A percentile compares a stretch with the other conserved stretches of the same genome.
These are phyloP conservation scores for Eutypella sp. DNA, from an alignment of 2,329 filamentous ascomycete genomes.

Conservation along the genomic window DNA sequence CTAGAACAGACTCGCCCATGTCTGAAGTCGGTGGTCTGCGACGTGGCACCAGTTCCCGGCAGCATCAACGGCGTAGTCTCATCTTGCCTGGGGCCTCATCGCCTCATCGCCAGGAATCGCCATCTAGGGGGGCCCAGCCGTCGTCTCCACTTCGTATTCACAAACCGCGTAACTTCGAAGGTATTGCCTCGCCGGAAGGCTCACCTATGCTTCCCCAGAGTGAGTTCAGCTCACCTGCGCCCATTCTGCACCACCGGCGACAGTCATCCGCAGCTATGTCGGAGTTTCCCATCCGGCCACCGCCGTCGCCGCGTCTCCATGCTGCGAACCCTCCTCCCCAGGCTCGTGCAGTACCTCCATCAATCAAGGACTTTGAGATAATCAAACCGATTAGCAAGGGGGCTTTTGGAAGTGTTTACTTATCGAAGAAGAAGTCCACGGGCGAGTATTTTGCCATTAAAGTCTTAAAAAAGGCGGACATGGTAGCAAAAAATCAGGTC, in stretches of 20 bases:
- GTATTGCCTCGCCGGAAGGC: constrained; percentile 75
- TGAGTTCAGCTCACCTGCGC: constrained; percentile 73
- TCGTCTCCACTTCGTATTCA: constrained; percentile 82
- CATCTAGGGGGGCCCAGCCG: constrained; percentile 67
- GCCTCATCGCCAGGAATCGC: constrained; percentile 82
- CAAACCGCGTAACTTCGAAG: constrained; percentile 70
- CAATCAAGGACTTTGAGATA: constrained; percentile 98
- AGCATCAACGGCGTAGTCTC: constrained; percentile 81
- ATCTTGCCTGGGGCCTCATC: constrained; percentile 75
- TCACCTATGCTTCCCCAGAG: constrained; percentile 82
- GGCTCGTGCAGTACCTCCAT: constrained; percentile 83
- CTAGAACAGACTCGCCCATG: constrained; percentile 82
- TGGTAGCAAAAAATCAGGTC: constrained; percentile 99
- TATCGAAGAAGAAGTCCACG: constrained; percentile 97
- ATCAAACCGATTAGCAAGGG: constrained; percentile 99
- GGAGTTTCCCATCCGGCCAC: constrained; percentile 58
- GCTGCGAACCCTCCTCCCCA: constrained; percentile 75
- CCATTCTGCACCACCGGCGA: constrained; percentile 66
- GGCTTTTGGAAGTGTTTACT: constrained; percentile 94
- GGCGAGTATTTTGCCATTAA: constrained; percentile 99
- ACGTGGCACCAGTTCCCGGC: constrained; percentile 71
- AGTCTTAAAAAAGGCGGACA: constrained; percentile 98
- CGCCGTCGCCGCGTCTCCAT: constrained; percentile 75
- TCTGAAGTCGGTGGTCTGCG: constrained; percentile 77
- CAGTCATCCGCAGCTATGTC: constrained; percentile 90